A percentile compares a stretch with the other conserved stretches of the same genome.
phyloP scores from a whole-genome alignment of 1,284 basidiomycete genomes.

The Ceratobasidium papillatum region DNA sequence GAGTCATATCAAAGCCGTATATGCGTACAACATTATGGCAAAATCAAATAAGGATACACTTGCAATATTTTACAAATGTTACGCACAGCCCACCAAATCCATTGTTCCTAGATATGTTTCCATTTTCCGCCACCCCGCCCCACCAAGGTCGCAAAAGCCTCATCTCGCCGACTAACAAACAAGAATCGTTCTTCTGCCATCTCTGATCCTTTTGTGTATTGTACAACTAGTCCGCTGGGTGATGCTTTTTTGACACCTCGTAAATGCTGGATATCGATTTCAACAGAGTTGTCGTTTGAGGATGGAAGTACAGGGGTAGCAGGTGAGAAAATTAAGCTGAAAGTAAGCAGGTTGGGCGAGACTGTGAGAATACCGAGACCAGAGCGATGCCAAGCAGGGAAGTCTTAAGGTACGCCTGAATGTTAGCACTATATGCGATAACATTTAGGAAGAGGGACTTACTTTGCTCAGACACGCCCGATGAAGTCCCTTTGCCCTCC shows the following conservation, averaged over 20 bases:
- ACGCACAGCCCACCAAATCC: too few species aligned
- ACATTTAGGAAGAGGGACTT: not conserved
- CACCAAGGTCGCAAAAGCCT: slow-evolving; percentile 72
- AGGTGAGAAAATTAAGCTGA: slow-evolving; percentile 50
- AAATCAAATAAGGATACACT: too few species aligned
- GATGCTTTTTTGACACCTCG: slow-evolving; percentile 64
- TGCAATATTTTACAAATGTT: too few species aligned
- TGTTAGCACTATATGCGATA: not conserved
- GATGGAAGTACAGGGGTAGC: slow-evolving; percentile 57
- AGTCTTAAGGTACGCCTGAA: slow-evolving; percentile 55
- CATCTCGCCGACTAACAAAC: slow-evolving; percentile 69
- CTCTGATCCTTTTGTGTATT: not conserved
- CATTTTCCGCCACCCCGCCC: slow-evolving; percentile 55
- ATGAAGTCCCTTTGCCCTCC: not conserved
- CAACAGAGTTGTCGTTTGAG: slow-evolving; percentile 55
- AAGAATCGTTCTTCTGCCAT: slow-evolving; percentile 61
- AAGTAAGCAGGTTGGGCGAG: slow-evolving; percentile 60
- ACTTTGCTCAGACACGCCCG: slow-evolving; percentile 26
- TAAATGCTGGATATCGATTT: slow-evolving; percentile 60
- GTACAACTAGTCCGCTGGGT: slow-evolving; percentile 11
- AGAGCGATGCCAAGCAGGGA: slow-evolving; percentile 65
- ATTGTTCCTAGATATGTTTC: slow-evolving; percentile 43
- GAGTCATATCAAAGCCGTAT: too few species aligned
- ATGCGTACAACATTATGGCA: too few species aligned
- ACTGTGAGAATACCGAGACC: slow-evolving; percentile 69